A percentile compares a stretch with the other conserved stretches of the same genome.
These are phyloP conservation scores for Melanogaster broomeanus DNA, from an alignment of 768 basidiomycete genomes.

Conservation along the genomic window DNA sequence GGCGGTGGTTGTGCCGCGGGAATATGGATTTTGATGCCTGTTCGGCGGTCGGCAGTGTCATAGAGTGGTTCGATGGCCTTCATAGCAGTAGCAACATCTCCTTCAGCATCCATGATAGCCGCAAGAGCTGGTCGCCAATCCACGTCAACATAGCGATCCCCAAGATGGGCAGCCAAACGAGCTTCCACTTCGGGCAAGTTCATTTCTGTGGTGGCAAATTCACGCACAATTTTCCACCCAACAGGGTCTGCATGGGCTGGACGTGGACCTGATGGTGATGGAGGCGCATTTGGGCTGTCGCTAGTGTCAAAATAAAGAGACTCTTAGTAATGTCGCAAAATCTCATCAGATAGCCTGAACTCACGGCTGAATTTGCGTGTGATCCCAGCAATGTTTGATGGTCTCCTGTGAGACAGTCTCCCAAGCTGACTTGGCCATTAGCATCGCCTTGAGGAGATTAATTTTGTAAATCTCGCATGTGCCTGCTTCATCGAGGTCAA, in stretches of 20 bases:
- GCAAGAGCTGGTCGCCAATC: background rate
- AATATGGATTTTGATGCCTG: background rate
- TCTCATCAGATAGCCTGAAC: background rate
- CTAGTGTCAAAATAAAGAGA: background rate
- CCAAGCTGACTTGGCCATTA: slow-evolving; percentile 35
- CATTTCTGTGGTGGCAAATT: slow-evolving; percentile 10
- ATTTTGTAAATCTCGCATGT: slow-evolving; percentile 35
- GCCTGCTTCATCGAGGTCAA: too few relatives aligned
- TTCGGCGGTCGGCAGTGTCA: background rate
- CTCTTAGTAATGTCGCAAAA: background rate
- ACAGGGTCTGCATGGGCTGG: background rate
- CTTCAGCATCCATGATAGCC: background rate
- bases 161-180: too few relatives aligned
- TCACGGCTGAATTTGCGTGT: slow-evolving; percentile 24
- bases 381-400: slow-evolving; percentile 38
- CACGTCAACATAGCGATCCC: background rate
- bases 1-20: too few relatives aligned
- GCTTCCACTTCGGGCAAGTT: too few relatives aligned
- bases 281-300: background rate
- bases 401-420: slow-evolving; percentile 22
- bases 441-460: slow-evolving; percentile 35
- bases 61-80: too few relatives aligned
- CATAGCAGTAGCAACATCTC: background rate
- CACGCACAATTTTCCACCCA: slow-evolving; percentile 1
- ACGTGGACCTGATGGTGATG: background rate